phyloP scores from a whole-genome alignment of 2,329 filamentous ascomycete species.

The Alternaria burnsii region DNA sequence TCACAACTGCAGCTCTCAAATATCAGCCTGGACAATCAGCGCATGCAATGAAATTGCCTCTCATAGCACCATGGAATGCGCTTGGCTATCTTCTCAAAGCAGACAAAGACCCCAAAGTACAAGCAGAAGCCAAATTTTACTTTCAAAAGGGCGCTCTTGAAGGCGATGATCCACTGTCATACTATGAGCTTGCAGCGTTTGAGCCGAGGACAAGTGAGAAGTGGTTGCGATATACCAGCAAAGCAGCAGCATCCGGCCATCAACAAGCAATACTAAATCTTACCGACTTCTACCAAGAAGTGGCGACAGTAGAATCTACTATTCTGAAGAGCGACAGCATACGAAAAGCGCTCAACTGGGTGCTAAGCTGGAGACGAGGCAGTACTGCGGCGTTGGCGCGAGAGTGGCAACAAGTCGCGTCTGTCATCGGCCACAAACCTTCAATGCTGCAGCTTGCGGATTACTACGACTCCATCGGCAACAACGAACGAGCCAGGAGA shows the following conservation, averaged over 20 bases:
- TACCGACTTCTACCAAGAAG: slow-evolving; percentile 52
- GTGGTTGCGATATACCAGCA: slow-evolving; percentile 57
- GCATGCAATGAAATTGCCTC: slow-evolving; percentile 36
- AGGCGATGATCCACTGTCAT: slow-evolving; percentile 56
- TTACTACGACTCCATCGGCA: slow-evolving; percentile 22
- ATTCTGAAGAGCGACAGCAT: slow-evolving; percentile 21
- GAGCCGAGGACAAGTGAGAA: slow-evolving; percentile 36
- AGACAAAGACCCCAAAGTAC: slow-evolving; percentile 20
- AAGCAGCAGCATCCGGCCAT: slow-evolving; percentile 55
- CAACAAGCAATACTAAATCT: slow-evolving; percentile 50
- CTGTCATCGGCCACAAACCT: slow-evolving; percentile 38
- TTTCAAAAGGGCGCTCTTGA: slow-evolving; percentile 49
- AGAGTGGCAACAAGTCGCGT: slow-evolving; percentile 46
- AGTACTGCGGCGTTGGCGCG: slow-evolving; percentile 28
- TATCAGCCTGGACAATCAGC: slow-evolving; percentile 19
- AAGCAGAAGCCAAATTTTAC: slow-evolving; percentile 37
- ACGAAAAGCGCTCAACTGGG: slow-evolving; percentile 33
- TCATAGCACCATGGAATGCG: slow-evolving; percentile 44
- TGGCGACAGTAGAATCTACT: slow-evolving; percentile 31
- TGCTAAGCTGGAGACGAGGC: slow-evolving; percentile 28
- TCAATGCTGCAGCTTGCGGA: slow-evolving; percentile 39
- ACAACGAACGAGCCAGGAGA: slow-evolving; percentile 23
- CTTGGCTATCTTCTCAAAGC: slow-evolving; percentile 37
- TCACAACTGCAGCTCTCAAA: slow-evolving; percentile 24
- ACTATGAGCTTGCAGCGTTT: slow-evolving; percentile 48